Percentiles rank a stretch among this genome's conserved stretches.
Conservation (phyloP, 345 rosid species). For the Moricandia moricandioides region DNA sequence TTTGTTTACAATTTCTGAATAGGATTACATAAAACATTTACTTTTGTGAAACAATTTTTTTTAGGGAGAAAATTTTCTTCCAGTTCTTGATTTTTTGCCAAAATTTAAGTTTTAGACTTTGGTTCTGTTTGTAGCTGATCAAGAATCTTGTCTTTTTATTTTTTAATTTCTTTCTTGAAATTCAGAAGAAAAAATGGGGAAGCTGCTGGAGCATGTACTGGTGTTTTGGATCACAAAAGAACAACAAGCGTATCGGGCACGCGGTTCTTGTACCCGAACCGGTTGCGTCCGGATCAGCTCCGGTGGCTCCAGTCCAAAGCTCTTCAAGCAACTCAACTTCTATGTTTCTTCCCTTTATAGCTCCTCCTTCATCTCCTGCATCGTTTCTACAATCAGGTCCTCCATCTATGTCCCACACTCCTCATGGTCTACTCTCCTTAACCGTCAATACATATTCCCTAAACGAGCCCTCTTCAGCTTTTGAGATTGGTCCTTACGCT, state of each 20-base stretch:
- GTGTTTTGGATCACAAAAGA: conserved; percentile 77
- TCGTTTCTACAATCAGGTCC: conserved; percentile 87
- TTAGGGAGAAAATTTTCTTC: too few species aligned
- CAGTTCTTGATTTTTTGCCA: too few species aligned
- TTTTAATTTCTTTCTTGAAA: background rate
- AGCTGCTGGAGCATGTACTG: conserved; percentile 72
- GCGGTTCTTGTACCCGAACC: conserved; percentile 83
- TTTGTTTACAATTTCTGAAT: too few species aligned
- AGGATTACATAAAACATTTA: too few species aligned
- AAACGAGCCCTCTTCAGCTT: conserved; percentile 60
- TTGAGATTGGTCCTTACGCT: conserved; percentile 89
- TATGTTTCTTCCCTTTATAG: conserved; percentile 58
- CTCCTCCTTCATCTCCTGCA: conserved; percentile 97
- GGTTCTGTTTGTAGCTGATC: conserved; percentile 38
- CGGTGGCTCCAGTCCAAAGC: conserved; percentile 40
- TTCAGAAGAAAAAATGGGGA: conserved; percentile 82
- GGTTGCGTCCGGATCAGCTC: conserved; percentile 35
- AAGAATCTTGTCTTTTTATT: background rate
- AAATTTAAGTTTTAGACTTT: background rate
- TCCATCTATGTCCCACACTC: conserved; percentile 79
- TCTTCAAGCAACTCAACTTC: conserved; percentile 35
- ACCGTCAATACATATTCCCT: conserved; percentile 33
- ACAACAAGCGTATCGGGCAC: conserved; percentile 69
- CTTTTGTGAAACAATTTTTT: too few species aligned
- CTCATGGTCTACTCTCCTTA: conserved; percentile 50